Evolutionary conservation across 306 rosid genomes (phyloP).

Genomic region (Biancaea sappan): DNA sequence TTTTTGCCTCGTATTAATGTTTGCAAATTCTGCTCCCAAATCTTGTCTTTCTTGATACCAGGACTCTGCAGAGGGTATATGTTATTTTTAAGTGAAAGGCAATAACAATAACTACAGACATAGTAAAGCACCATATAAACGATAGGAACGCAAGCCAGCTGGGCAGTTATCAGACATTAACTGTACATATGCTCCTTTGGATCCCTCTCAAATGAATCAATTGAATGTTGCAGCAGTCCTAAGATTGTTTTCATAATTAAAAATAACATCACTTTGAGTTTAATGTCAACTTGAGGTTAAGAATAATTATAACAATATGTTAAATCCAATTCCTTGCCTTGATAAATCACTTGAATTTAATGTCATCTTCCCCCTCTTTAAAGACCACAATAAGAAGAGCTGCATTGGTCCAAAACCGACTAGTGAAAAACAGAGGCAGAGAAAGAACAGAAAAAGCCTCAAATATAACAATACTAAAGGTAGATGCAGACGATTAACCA

Average conservation of each 20-base stretch:
- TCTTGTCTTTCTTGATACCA: constrained; percentile 59
- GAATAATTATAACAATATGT: neutral
- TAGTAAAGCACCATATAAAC: neutral
- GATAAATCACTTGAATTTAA: too few species aligned
- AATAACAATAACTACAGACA: neutral
- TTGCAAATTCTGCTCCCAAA: constrained; percentile 68
- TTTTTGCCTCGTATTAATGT: constrained; percentile 53
- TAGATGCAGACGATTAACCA: neutral
- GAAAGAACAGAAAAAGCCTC: neutral
- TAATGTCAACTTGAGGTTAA: too few species aligned
- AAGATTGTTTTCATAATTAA: too few species aligned
- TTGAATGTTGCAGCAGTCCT: neutral
- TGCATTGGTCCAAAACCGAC: neutral
- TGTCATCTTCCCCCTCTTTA: neutral
- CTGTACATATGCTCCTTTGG: neutral
- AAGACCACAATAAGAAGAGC: neutral
- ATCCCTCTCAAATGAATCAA: neutral
- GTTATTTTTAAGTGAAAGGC: constrained; percentile 10
- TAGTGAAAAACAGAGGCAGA: neutral
- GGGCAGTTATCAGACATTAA: neutral
- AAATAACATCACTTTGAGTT: neutral
- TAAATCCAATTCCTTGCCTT: neutral
- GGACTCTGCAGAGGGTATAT: constrained; percentile 58
- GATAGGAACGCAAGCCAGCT: neutral
- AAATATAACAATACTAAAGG: neutral